A percentile compares a stretch with the other conserved stretches of the same genome.
phyloP scores from a whole-genome alignment of 768 basidiomycete genomes.

The Crassisporium funariophilum region DNA sequence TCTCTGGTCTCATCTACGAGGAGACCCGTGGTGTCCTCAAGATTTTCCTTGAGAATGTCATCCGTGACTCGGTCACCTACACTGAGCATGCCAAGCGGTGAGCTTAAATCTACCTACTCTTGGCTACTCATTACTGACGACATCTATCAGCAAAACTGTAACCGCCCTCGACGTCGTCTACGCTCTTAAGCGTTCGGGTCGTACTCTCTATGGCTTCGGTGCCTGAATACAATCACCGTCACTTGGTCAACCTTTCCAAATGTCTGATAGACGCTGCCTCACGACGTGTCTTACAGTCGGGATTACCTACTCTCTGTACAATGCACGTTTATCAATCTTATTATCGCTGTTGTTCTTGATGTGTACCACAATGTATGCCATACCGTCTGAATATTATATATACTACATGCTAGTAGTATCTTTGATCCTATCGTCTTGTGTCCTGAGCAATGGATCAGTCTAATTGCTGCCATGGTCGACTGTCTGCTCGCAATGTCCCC shows the following conservation, averaged over 20 bases:
- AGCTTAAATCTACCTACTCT: constrained; percentile 14
- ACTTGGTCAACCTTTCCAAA: no score
- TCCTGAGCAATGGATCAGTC: no score
- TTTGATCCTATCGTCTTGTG: not conserved
- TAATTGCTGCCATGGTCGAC: no score
- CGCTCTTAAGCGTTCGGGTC: constrained; percentile 71
- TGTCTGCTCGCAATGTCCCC: no score
- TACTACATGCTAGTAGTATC: not conserved
- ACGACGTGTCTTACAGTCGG: no score
- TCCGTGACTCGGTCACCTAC: constrained; percentile 91
- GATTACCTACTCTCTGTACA: constrained; percentile 1
- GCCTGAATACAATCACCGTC: no score
- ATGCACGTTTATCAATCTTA: constrained; percentile 4
- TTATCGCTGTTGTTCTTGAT: constrained; percentile 8
- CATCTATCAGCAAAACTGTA: constrained; percentile 66
- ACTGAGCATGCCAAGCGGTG: constrained; percentile 90
- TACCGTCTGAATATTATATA: constrained; percentile 7
- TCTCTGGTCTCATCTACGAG: constrained; percentile 75
- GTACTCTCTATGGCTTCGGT: constrained; percentile 84
- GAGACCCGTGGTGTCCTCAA: constrained; percentile 84
- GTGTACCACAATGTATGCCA: constrained; percentile 15
- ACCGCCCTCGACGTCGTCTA: constrained; percentile 86
- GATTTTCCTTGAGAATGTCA: constrained; percentile 72
- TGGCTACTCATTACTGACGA: constrained; percentile 4
- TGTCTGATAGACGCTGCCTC: no score